Evolutionary conservation across 140 eudicot species (phyloP).

Genomic region (Oenanthe javanica): DNA sequence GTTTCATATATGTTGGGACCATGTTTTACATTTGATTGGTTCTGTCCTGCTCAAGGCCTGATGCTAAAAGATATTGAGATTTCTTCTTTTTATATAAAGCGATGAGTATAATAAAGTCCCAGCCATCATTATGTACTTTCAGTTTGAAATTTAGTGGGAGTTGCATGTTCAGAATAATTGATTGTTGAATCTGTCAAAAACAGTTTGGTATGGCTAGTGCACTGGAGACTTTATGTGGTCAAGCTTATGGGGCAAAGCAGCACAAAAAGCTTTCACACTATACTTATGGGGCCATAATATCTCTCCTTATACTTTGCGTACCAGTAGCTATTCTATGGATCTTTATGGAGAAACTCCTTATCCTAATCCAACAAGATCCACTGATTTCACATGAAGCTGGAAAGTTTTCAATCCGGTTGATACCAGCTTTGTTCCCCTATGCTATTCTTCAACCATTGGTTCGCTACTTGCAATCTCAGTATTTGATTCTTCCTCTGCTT

Average conservation of each 20-base stretch:
- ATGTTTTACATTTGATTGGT: background rate
- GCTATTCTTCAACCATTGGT: slow-evolving; percentile 4
- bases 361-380: slow-evolving; percentile 1
- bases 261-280: slow-evolving; percentile 1
- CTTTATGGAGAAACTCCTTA: background rate
- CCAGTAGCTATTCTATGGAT: slow-evolving; percentile 1
- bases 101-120: background rate
- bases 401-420: background rate
- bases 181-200: background rate
- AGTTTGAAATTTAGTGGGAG: background rate
- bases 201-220: slow-evolving; percentile 11
- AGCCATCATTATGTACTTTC: background rate
- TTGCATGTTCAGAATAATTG: background rate
- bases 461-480: slow-evolving; percentile 5
- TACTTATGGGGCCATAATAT: slow-evolving; percentile 5
- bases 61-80: background rate
- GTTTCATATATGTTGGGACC: background rate
- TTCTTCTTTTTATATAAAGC: background rate
- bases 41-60: background rate
- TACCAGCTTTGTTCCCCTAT: slow-evolving; percentile 3
- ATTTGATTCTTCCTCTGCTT: slow-evolving; percentile 8
- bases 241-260: slow-evolving; percentile 9
- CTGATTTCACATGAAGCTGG: background rate
- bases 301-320: background rate
- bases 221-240: slow-evolving; percentile 12